Percentiles rank a stretch among this genome's conserved stretches.
phyloP scores from a whole-genome alignment of 2,329 filamentous ascomycete species.

The Botrytis fabae region DNA sequence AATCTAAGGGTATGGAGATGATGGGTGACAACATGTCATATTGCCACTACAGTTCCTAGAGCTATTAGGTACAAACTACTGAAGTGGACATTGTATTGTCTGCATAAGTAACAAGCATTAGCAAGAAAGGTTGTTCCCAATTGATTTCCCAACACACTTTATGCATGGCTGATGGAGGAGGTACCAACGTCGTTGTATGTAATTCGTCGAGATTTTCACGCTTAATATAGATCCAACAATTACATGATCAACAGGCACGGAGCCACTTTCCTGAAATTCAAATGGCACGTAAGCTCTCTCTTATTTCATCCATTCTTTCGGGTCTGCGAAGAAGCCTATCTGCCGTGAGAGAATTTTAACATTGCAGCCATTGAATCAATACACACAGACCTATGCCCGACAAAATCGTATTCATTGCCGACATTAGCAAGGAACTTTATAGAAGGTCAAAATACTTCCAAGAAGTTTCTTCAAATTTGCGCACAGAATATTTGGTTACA shows the following conservation, averaged over 20 bases:
- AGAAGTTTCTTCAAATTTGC: background rate
- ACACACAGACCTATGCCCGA: background rate
- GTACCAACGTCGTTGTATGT: background rate
- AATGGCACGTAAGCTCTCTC: background rate
- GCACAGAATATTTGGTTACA: conserved; percentile 15
- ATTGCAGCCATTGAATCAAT: background rate
- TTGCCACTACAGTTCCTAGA: background rate
- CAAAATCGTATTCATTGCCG: background rate
- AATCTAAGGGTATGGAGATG: background rate
- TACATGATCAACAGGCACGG: background rate
- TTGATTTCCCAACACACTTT: background rate
- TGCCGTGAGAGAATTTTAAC: background rate
- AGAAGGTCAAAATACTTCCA: background rate
- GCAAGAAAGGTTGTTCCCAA: background rate
- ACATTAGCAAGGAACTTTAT: conserved; percentile 10
- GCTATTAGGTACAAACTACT: background rate
- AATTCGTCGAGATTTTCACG: background rate
- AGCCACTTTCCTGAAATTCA: background rate
- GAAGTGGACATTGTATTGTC: background rate
- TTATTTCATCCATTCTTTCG: background rate
- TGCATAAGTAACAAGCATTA: conserved; percentile 9
- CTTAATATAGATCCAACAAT: background rate
- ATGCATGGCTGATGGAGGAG: background rate
- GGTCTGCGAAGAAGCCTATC: background rate
- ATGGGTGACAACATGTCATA: conserved; percentile 10